Evolutionary conservation across 768 basidiomycete species (phyloP), one percentile per base, ranked within the genome.

Genomic region (Tylopilus sp.): DNA sequence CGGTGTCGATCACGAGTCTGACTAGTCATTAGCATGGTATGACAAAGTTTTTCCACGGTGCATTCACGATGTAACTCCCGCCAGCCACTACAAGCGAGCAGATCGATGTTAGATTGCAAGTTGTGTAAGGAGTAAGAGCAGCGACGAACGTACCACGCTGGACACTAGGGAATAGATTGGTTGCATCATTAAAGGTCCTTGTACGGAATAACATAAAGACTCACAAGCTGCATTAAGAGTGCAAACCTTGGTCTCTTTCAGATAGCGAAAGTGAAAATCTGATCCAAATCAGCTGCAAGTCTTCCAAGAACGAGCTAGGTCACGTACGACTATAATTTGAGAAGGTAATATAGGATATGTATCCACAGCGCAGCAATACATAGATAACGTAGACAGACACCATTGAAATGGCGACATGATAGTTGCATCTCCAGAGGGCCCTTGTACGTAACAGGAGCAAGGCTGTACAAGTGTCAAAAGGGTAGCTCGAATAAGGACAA

Each of bases 401-500:
- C 19, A 63, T 43, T 11, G 31, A 21, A 10, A 40, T 24, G n/a
- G 50, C 50, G 4, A 52, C 24, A 21, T 9, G 21, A 26, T 22
- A n/a, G 11, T 29, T 29, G 41, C 63, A 58, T 6, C 31, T 54
- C 63, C 60, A 65, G 26, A 63, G 51, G 7, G 60, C 52, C 53
- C 63, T 50, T 9, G 52, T 60, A 4, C 63, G 60, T n/a, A 62
- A n/a, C 38, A 63, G 22, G 29, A 64, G 48, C 24, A 65, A 43
- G 19, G 50, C 63, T 63, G 4, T 17, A 28, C 3, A 14, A 31
- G 34, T 21, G 45, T 54, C 24, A 50, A 33, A 25, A 30, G 13
- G 9, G 21, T 10, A 14, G 14, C n/a, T 31, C 12, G 34, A 29
- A 24, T 33, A 21, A 28, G 17, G 21, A 13, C 12, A 28, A 40